Evolutionary conservation across 306 rosid genomes (phyloP), one percentile per base, ranked within the genome.

Genomic region (Senna tora): DNA sequence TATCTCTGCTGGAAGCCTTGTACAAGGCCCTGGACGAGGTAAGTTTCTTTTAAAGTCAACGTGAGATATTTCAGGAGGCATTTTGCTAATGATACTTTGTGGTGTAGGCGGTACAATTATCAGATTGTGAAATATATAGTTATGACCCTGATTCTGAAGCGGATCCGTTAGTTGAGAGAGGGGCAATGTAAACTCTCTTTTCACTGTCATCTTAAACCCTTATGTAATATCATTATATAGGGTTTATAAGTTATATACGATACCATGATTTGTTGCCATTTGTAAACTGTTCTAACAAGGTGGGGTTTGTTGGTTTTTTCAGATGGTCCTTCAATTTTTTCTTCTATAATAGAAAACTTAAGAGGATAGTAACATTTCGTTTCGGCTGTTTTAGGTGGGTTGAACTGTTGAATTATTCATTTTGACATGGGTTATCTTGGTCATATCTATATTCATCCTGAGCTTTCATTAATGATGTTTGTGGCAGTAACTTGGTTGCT

Each of bases 311-410:
- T 71, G 65, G 79, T 69, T 77, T 69, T 70, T 74, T 30, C 88
- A 94, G 97, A 70, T 94, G 99, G 99, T 87, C 97, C 68, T 94
- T 89, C 84, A 91, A 84, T 75, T 91, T 91, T 88, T 88, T 94
- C 79, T 94, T 94, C 84, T 94, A 91, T 71, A 91, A 89, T 69
- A 74, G 97, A 80, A 94, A 89, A 83, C 89, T 87, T 41, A 94
- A 91, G 85, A 89, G 97, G 33, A 79, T 94, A 1, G 91, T 89
- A 78, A 87, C 91, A 62, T 91, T 91, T 75, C 91, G 86, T 28
- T 81, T 91, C 77, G 76, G 87, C 85, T 91, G 99, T 88, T 81
- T 85, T 82, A 94, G 97, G 97, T 94, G 77, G 68, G 89, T 61
- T n/a, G 57, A 62, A 36, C 42, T 2, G 14, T 21, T 17, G 49